A percentile compares a stretch with the other conserved stretches of the same genome.
Conservation (phyloP, 1,139 yeast genomes). For the Sporopachydermia cereana region DNA sequence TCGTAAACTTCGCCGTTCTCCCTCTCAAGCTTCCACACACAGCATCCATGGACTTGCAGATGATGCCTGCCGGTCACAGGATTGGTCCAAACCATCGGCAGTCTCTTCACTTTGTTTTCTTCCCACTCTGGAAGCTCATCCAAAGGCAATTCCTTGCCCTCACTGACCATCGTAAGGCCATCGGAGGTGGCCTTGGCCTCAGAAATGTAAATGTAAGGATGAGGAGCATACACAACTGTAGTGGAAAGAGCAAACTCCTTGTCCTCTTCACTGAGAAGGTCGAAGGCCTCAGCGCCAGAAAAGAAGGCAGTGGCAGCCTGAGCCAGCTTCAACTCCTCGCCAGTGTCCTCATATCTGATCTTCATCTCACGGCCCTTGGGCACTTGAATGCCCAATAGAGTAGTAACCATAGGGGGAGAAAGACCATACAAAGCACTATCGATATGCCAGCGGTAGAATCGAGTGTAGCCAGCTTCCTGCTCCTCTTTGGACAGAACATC, state of each 20-base stretch:
- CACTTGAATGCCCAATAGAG: slow-evolving; percentile 71
- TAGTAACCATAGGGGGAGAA: slow-evolving; percentile 78
- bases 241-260: slow-evolving; percentile 63
- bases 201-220: slow-evolving; percentile 76
- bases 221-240: slow-evolving; percentile 80
- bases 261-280: slow-evolving; percentile 52
- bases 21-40: slow-evolving; percentile 55
- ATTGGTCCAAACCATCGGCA: slow-evolving; percentile 87
- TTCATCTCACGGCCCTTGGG: slow-evolving; percentile 35
- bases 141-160: slow-evolving; percentile 55
- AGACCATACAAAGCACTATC: slow-evolving; percentile 80
- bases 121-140: slow-evolving; percentile 76
- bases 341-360: slow-evolving; percentile 56
- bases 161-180: slow-evolving; percentile 76
- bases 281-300: slow-evolving; percentile 68
- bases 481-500: slow-evolving; percentile 48
- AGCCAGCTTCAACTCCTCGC: slow-evolving; percentile 51
- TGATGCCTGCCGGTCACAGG: slow-evolving; percentile 79
- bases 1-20: slow-evolving; percentile 41
- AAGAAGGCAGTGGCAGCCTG: slow-evolving; percentile 87
- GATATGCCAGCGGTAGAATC: slow-evolving; percentile 89
- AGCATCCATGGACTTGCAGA: slow-evolving; percentile 79
- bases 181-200: slow-evolving; percentile 74
- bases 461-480: slow-evolving; percentile 50
- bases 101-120: slow-evolving; percentile 53